A percentile compares a stretch with the other conserved stretches of the same genome.
Evolutionary conservation across 257 asterid species (phyloP).

Genomic region (Solanum pinnatisectum): DNA sequence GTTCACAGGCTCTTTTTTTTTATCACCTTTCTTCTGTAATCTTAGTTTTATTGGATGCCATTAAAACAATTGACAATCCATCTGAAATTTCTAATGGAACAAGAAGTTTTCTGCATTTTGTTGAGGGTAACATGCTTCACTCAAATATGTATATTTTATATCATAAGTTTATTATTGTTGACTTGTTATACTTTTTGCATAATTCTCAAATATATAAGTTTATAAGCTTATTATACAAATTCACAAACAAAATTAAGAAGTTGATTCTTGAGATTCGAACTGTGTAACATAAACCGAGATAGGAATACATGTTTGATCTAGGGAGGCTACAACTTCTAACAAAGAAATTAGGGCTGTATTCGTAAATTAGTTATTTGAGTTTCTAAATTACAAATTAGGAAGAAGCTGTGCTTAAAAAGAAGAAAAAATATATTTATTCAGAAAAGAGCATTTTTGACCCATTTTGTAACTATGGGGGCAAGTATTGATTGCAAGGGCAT

Average conservation of each 20-base stretch:
- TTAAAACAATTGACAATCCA: not conserved
- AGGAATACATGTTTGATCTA: not conserved
- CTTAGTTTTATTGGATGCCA: not conserved
- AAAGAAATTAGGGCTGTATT: no score
- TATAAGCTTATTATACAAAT: no score
- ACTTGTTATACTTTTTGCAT: not conserved
- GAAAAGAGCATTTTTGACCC: no score
- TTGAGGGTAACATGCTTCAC: not conserved
- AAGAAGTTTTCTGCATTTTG: not conserved
- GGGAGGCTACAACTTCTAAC: no score
- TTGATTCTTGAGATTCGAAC: no score
- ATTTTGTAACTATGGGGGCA: no score
- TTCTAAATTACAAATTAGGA: no score
- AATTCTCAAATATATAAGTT: not conserved
- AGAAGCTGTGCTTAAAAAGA: no score
- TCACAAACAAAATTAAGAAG: not conserved
- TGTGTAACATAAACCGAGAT: not conserved
- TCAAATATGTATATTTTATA: not conserved
- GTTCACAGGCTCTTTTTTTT: not conserved
- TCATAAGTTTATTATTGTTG: not conserved
- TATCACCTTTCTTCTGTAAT: not conserved
- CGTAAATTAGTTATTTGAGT: not conserved
- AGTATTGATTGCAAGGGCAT: no score
- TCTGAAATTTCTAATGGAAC: not conserved
- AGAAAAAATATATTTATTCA: no score